Evolutionary conservation across 345 rosid genomes (phyloP), one percentile per base, ranked within the genome.

Genomic region (Barbarea vulgaris): DNA sequence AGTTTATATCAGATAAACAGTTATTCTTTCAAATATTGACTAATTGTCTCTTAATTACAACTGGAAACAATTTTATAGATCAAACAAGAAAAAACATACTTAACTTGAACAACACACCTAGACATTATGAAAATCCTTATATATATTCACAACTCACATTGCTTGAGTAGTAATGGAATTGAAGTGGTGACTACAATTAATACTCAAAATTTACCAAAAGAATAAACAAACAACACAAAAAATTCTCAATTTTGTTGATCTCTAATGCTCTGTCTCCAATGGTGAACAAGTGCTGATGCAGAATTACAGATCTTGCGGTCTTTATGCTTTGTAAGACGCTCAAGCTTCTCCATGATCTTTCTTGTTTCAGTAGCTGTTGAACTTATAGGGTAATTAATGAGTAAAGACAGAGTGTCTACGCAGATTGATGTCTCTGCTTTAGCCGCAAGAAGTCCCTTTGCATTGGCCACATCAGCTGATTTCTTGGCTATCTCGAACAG

Each of bases 291-390:
- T 1, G 24, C 22, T 9, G 50, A 9, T 34, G 72, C 61, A 1
- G 62, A 21, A 10, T 52, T 52, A 11, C 51, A 52, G 10, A 67
- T 53, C 19, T 52, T 52, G 3, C 61, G 24, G 21, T 53, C 61
- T n/a, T 53, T 67, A n/a, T 52, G 72, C 10, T 24, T 52, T 9
- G 72, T 67, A 2, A 67, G 72, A 67, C 4, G 10, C 7, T 9
- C 33, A 13, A 67, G 72, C 48, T 2, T 67, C 10, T 2, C 25
- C 48, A 52, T 52, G n/a, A 67, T 52, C 34, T 2, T 4, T 0
- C 61, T 52, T 34, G 60, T 67, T n/a, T 14, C 61, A 14, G 15
- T 1, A 36, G n/a, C 22, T 5, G 48, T 34, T 4, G 48, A 31
- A 24, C 9, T 34, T 0, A 67, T 52, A 6, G 50, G 10, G 3